Base-by-base conservation (phyloP, 768 basidiomycete genomes). In the Tulasnella sp. region DNA sequence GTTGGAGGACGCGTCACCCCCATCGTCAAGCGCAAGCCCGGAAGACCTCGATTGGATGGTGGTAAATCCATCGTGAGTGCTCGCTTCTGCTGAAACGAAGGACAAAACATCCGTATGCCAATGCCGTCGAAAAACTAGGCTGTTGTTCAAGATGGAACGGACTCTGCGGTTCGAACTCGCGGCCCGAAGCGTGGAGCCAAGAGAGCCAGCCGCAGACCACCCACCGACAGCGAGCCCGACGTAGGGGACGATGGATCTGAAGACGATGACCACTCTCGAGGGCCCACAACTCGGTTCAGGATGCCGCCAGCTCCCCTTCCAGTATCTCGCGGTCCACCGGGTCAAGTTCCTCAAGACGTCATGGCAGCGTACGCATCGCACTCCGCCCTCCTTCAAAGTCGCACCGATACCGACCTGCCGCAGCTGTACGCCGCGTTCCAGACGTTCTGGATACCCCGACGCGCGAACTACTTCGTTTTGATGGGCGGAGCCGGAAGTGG, bases 371-470 rank as follows among this genome's bases (percentile, higher is more conserved):
- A 71, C 77, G 39, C 71, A 13, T 29, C 29, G 40, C 77, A 77
- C 67, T 11, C 70, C 35, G 67, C 77, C 5, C 35, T 71, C 71
- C 77, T 77, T 2, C 44, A 70, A 42, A 72, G 42, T 18, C 77
- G 77, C 39, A 57, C 40, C 35, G 71, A 77, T 15, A 32, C 67
- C 16, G 77, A 70, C 32, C 29, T 77, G 29, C 77, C 77, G 23
- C 37, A 71, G 44, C 44, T 77, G 23, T 77, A 77, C 48, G 71
- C 42, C 26, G 42, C 26, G 23, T 51, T 44, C 48, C 69, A 72
- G 55, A 77, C 77, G 3, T 77, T 77, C 55, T 77, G 77, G 77
- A 42, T 77, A 9, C 77, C 77, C n/a, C 77, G 70, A 20, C 42
- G 70, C 35, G 70, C 67, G 42, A 70, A 77, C 44, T 77, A 73